phyloP scores from a whole-genome alignment of 1,139 yeast species.

The Protomyces pachydermus region DNA sequence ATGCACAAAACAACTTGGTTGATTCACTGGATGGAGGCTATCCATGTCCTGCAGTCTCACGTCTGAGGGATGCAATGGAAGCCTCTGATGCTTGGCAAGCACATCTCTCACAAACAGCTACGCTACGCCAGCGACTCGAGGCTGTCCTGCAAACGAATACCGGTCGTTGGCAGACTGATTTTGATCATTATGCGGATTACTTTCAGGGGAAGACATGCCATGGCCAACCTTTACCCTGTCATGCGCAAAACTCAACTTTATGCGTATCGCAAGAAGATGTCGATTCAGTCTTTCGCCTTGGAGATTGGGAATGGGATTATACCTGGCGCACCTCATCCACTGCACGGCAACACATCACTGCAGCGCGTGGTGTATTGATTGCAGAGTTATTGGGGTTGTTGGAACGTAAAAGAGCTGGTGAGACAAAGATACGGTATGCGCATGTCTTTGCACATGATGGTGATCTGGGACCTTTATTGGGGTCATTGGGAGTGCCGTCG shows the following conservation, averaged over 20 bases:
- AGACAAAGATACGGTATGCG: conserved; percentile 37
- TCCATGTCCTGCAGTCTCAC: background rate
- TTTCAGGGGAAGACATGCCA: conserved; percentile 42
- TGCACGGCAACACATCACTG: conserved; percentile 39
- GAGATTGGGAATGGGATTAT: conserved; percentile 44
- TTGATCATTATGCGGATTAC: conserved; percentile 45
- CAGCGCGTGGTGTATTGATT: conserved; percentile 41
- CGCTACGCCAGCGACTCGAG: background rate
- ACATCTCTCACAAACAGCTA: background rate
- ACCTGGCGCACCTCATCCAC: conserved; percentile 39
- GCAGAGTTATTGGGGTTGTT: conserved; percentile 40
- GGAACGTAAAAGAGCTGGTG: conserved; percentile 36
- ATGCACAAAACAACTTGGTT: background rate
- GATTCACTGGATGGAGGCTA: background rate
- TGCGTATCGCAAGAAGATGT: conserved; percentile 38
- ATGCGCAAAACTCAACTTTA: conserved; percentile 33
- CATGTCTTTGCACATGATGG: conserved; percentile 46
- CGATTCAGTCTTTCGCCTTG: conserved; percentile 42
- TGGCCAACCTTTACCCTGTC: conserved; percentile 38
- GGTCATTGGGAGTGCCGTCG: conserved; percentile 39
- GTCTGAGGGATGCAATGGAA: background rate
- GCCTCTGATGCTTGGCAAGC: background rate
- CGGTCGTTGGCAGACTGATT: conserved; percentile 36
- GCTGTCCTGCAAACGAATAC: background rate
- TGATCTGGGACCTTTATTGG: conserved; percentile 41